phyloP scores from a whole-genome alignment of 257 asterid species.

The Mitragyna speciosa region DNA sequence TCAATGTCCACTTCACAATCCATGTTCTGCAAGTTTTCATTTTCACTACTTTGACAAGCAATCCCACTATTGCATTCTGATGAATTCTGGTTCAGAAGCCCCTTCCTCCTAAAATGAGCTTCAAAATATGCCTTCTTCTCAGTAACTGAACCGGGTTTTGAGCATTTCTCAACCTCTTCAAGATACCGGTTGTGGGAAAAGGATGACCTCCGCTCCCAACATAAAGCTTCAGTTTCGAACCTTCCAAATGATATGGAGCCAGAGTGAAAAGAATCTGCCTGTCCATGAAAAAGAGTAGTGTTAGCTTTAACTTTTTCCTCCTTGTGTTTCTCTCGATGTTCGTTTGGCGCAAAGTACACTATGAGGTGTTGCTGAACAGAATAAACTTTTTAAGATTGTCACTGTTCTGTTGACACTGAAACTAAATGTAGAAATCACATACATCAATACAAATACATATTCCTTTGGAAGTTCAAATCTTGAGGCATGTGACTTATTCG shows the following conservation, averaged over 20 bases:
- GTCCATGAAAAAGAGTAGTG: conserved; percentile 26
- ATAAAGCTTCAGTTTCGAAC: conserved; percentile 62
- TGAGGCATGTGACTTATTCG: background rate
- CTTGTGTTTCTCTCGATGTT: background rate
- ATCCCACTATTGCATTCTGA: conserved; percentile 37
- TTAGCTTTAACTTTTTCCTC: background rate
- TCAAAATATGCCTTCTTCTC: conserved; percentile 87
- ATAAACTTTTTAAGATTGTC: background rate
- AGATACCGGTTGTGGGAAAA: conserved; percentile 79
- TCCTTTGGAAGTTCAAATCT: background rate
- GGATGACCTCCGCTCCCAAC: conserved; percentile 93
- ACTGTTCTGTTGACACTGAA: background rate
- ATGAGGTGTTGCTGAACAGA: background rate
- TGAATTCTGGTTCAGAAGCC: conserved; percentile 41
- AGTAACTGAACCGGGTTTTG: conserved; percentile 79
- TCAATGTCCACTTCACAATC: conserved; percentile 34
- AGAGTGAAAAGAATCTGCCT: conserved; percentile 62
- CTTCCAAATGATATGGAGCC: conserved; percentile 89
- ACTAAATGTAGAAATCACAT: background rate
- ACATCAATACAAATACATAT: background rate
- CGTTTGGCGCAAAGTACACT: background rate
- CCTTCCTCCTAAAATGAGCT: conserved; percentile 68
- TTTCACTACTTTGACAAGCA: conserved; percentile 40
- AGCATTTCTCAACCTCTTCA: conserved; percentile 83
- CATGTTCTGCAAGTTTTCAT: conserved; percentile 32